Evolutionary conservation across 75 land plant species (phyloP).

Genomic region (Pinus taeda): DNA sequence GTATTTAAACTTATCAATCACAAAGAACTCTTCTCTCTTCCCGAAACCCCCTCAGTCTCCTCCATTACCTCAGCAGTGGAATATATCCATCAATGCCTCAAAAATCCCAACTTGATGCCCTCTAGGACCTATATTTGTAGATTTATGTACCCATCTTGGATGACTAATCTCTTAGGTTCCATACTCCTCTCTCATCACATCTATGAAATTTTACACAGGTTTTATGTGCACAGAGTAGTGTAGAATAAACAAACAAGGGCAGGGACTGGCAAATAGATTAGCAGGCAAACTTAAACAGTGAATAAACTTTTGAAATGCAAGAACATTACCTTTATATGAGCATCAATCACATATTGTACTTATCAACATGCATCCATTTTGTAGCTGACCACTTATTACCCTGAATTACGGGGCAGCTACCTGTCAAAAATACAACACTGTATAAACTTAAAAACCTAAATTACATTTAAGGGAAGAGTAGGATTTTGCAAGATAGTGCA

Average conservation of each 20-base stretch:
- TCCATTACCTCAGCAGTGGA: too few species aligned
- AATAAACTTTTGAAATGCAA: background rate
- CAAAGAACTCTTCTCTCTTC: too few species aligned
- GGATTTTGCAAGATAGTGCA: background rate
- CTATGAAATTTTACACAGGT: background rate
- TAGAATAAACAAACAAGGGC: background rate
- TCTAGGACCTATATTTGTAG: too few species aligned
- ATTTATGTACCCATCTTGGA: too few species aligned
- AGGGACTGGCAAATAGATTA: background rate
- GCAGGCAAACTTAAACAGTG: background rate
- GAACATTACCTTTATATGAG: slow-evolving; percentile 1
- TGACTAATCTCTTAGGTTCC: too few species aligned
- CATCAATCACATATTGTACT: slow-evolving; percentile 22
- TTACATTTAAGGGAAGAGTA: background rate
- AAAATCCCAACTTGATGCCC: too few species aligned
- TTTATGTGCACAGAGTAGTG: background rate
- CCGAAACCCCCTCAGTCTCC: too few species aligned
- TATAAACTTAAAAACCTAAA: background rate
- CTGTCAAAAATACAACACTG: slow-evolving; percentile 24
- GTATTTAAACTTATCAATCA: too few species aligned
- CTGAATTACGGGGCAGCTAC: slow-evolving; percentile 76
- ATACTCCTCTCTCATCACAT: background rate
- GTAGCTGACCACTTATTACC: slow-evolving; percentile 89
- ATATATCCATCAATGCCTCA: too few species aligned
- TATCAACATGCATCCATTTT: slow-evolving; percentile 73